A percentile compares a stretch with the other conserved stretches of the same genome.
These are phyloP conservation scores for Botryotinia convoluta DNA, from an alignment of 2,329 filamentous ascomycete genomes.

Conservation along the genomic window DNA sequence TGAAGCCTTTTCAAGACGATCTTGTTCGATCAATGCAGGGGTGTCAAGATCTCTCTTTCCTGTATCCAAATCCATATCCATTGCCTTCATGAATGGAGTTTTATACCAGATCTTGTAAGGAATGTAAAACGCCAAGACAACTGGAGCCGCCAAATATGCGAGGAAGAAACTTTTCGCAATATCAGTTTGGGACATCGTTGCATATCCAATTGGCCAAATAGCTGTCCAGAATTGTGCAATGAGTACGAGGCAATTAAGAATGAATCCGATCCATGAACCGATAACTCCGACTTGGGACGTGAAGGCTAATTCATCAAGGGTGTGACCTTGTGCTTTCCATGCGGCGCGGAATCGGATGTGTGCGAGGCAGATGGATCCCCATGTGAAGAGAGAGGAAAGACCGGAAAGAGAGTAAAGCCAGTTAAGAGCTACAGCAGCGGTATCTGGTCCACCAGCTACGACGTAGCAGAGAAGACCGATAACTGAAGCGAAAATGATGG, in stretches of 20 bases:
- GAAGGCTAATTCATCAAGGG: slow-evolving; percentile 64
- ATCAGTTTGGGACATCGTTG: slow-evolving; percentile 27
- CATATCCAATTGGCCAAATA: slow-evolving; percentile 48
- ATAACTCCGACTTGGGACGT: slow-evolving; percentile 55
- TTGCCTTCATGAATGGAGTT: slow-evolving; percentile 37
- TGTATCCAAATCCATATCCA: slow-evolving; percentile 31
- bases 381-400: slow-evolving; percentile 58
- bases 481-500: slow-evolving; percentile 41
- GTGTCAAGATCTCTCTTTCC: slow-evolving; percentile 31
- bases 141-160: slow-evolving; percentile 52
- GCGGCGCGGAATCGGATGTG: slow-evolving; percentile 67
- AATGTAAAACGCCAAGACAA: slow-evolving; percentile 56
- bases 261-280: slow-evolving; percentile 61
- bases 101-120: slow-evolving; percentile 59
- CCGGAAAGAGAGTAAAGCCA: slow-evolving; percentile 65
- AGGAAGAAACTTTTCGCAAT: slow-evolving; percentile 56
- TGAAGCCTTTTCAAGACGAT: slow-evolving; percentile 25
- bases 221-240: slow-evolving; percentile 44
- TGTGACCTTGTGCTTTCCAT: slow-evolving; percentile 56
- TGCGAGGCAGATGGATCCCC: slow-evolving; percentile 62
- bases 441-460: slow-evolving; percentile 49
- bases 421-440: slow-evolving; percentile 52
- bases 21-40: slow-evolving; percentile 29
- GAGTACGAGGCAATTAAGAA: slow-evolving; percentile 48
- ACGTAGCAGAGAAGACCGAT: slow-evolving; percentile 49